Evolutionary conservation across 805 yeast species (phyloP).

Genomic region (Maudiozyma turicensis): DNA sequence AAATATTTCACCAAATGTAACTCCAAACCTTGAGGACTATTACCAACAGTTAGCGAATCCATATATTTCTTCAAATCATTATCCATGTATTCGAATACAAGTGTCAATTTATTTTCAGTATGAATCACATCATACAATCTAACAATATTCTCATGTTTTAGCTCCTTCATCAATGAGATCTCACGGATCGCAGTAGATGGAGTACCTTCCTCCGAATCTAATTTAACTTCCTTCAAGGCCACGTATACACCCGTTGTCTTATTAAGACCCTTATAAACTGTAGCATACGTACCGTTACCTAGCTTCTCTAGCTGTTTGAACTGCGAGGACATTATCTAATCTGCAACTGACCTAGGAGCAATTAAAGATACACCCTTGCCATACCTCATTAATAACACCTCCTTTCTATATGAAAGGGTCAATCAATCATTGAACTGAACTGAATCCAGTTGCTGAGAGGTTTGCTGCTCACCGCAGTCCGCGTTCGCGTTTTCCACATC

Average conservation of each 20-base stretch:
- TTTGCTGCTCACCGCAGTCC: too few species aligned
- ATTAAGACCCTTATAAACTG: slow-evolving; percentile 92
- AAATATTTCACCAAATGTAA: slow-evolving; percentile 70
- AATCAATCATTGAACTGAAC: too few species aligned
- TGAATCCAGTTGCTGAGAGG: too few species aligned
- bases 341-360: too few species aligned
- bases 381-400: too few species aligned
- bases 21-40: slow-evolving; percentile 30
- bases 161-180: slow-evolving; percentile 85
- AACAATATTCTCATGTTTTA: slow-evolving; percentile 89
- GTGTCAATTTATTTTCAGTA: slow-evolving; percentile 85
- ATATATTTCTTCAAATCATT: slow-evolving; percentile 91
- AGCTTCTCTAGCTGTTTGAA: slow-evolving; percentile 30
- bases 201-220: slow-evolving; percentile 97
- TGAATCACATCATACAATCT: slow-evolving; percentile 89
- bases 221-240: slow-evolving; percentile 87
- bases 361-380: too few species aligned
- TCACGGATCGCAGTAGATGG: slow-evolving; percentile 98
- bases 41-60: slow-evolving; percentile 49
- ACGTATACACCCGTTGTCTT: slow-evolving; percentile 88
- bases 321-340: slow-evolving; percentile 19
- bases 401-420: too few species aligned
- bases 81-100: slow-evolving; percentile 90
- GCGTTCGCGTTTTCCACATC: too few species aligned
- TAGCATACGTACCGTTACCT: slow-evolving; percentile 82